Base-by-base conservation (phyloP, 164 flowering plant genomes). In the Chimonanthus praecox region DNA sequence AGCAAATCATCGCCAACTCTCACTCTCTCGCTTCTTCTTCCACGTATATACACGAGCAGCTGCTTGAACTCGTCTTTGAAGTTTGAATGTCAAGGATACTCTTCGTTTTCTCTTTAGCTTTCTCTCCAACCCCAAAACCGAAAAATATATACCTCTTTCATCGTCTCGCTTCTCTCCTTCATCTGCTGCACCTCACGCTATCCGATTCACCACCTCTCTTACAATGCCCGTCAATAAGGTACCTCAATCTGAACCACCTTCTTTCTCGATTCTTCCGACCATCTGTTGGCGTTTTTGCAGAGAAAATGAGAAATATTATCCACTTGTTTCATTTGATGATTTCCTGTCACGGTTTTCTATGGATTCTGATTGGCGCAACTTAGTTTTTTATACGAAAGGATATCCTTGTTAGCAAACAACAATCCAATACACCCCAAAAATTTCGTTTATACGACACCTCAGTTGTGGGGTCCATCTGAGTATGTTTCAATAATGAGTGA, bases 1-100 rank as follows among this genome's bases (percentile, higher is more conserved):
- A 54, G 43, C 70, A 47, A 20, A 18, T 15, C 20, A 5, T 15
- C 11, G 6, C 69, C 69, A 6, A 4, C 47, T 47, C 8, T 50
- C 50, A 61, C 62, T 49, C 50, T 58, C 74, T 58, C 46, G 6
- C 15, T 3, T 16, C n/a, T 13, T 47, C 54, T 50, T 10, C 20
- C 3, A 44, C 6, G 2, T 64, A 49, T 9, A n/a, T 58, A 7
- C 47, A 47, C 15, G 8, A 5, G 1, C 1, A 43, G 3, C 33
- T 18, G 11, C 18, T 18, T 7, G 33, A 21, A 16, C 4, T 7
- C 10, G n/a, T 45, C n/a, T 33, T 61, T 20, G 15, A 33, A 33
- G 13, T 2, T 65, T 76, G 80, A 67, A 86, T 88, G 92, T 85
- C 87, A 72, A 83, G 87, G 33, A 18, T 83, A 43, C 9, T 86